Base-by-base conservation (phyloP, 2,329 filamentous ascomycete genomes). In the Ophiognomonia clavigignenti-juglandacearum region DNA sequence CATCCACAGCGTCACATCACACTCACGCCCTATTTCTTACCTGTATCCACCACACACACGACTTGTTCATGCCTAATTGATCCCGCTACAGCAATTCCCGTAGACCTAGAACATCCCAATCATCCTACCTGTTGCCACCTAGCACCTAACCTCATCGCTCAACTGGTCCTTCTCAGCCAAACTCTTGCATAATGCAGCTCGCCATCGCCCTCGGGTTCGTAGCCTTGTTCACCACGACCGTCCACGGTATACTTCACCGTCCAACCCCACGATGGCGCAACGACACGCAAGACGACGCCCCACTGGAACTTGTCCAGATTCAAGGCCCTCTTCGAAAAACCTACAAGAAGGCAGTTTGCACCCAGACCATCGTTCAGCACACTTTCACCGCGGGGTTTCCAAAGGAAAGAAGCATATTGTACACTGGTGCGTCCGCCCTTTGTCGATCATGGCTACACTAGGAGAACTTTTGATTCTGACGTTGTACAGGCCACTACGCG, bases 361-460 rank as follows among this genome's bases (percentile, higher is more conserved):
- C 75, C 34, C 60, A 80, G 35, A 64, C 76, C 13, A 64, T 92
- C 42, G 86, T 90, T 78, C 68, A 81, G 4, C 75, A 89, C 65
- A 74, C 76, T 0, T 92, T 92, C 69, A 84, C 70, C 8, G 78
- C 68, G 53, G 89, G 85, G 53, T 91, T 89, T 61, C n/a, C n/a
- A n/a, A n/a, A n/a, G n/a, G n/a, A n/a, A n/a, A n/a, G n/a, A n/a
- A 83, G 82, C n/a, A 61, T 73, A 26, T 86, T 86, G 1, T 91
- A 82, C 60, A 72, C 89, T 55, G 83, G 84, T 81, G 67, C 66
- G 75, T 34, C 4, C 14, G 6, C 32, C 32, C 19, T 31, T 31
- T 31, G 29, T 10, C 29, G 5, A 4, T 7, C n/a, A 11, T 11
- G 26, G 34, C 37, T n/a, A 11, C n/a, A n/a, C n/a, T n/a, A n/a